Percentiles rank a stretch among this genome's conserved stretches.
Evolutionary conservation across 176 grass and related monocot genomes (phyloP).

Genomic region (Miscanthus lutarioriparius): DNA sequence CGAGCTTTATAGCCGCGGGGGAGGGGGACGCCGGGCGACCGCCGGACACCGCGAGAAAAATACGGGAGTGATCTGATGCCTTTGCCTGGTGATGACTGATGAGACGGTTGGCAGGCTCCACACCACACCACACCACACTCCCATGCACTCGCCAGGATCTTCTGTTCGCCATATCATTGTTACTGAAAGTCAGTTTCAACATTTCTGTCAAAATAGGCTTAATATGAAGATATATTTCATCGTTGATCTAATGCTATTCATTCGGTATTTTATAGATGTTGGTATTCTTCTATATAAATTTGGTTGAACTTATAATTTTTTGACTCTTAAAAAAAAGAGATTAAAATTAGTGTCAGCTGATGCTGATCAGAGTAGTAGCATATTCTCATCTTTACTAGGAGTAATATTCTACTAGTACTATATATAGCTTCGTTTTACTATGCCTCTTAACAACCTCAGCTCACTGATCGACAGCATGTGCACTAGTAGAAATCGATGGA

Average conservation of each 20-base stretch:
- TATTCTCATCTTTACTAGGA: no score
- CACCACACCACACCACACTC: not conserved
- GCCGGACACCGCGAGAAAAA: conserved; percentile 54
- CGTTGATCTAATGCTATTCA: no score
- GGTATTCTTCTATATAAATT: no score
- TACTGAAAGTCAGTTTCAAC: no score
- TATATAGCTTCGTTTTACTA: not conserved
- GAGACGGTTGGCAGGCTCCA: conserved; percentile 31
- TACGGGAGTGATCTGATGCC: conserved; percentile 40
- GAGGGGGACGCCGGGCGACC: not conserved
- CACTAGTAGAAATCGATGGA: not conserved
- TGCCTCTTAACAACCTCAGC: not conserved
- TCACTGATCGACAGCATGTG: not conserved
- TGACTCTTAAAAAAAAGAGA: no score
- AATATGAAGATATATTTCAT: no score
- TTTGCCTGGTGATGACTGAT: not conserved
- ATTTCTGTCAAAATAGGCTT: no score
- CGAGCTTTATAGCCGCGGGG: conserved; percentile 66
- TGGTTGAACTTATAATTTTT: no score
- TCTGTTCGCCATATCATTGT: conserved; percentile 8
- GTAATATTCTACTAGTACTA: no score
- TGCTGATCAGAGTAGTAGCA: no score
- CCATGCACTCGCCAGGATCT: conserved; percentile 47
- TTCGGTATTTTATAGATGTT: no score
- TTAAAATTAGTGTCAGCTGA: no score